phyloP scores from a whole-genome alignment of 2,329 filamentous ascomycete species.

The Neospermospora avenae region DNA sequence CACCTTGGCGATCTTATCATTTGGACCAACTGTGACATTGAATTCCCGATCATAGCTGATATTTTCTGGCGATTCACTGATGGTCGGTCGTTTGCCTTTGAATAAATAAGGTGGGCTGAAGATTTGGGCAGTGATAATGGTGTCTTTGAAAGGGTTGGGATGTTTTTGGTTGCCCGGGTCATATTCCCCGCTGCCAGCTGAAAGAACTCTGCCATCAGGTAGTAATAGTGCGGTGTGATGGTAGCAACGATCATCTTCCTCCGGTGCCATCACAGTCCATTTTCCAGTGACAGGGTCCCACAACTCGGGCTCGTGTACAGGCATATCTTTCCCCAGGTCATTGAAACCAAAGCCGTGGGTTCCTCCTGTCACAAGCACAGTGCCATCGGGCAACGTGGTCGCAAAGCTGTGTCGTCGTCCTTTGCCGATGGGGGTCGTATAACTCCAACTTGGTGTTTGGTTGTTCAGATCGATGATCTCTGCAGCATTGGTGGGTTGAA shows the following conservation, averaged over 20 bases:
- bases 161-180: conserved; percentile 3
- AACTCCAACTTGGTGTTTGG: background rate
- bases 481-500: conserved; percentile 6
- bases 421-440: conserved; percentile 1
- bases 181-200: conserved; percentile 10
- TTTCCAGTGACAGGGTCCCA: conserved; percentile 7
- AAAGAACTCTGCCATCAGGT: conserved; percentile 10
- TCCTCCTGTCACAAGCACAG: conserved; percentile 11
- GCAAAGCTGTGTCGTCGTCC: conserved; percentile 8
- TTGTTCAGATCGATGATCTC: conserved; percentile 11
- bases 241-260: conserved; percentile 7
- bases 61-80: conserved; percentile 1
- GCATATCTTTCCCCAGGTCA: conserved; percentile 3
- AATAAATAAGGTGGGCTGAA: conserved; percentile 12
- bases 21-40: conserved; percentile 5
- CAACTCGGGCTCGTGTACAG: conserved; percentile 6
- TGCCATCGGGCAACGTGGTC: conserved; percentile 9
- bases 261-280: conserved; percentile 9
- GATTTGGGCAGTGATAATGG: conserved; percentile 4
- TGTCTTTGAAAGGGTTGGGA: background rate
- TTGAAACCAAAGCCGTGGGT: conserved; percentile 4
- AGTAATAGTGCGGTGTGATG: conserved; percentile 11
- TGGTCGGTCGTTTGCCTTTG: conserved; percentile 7
- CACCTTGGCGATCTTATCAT: conserved; percentile 5
- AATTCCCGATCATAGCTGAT: conserved; percentile 6